phyloP scores from a whole-genome alignment of 305 asterid species.

The Fraxinus angustifolia region DNA sequence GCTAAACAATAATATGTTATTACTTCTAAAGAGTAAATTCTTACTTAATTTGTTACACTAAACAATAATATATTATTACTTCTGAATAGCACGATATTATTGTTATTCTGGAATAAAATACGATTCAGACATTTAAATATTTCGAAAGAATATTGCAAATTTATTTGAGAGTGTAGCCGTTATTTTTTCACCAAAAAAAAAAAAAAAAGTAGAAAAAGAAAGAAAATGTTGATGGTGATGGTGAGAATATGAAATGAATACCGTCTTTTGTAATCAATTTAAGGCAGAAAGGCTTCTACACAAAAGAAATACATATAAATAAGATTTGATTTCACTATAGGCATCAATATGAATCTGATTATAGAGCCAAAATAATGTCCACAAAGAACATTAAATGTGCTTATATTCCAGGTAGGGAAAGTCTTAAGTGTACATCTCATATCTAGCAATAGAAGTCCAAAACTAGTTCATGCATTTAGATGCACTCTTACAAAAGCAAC shows the following conservation, averaged over 20 bases:
- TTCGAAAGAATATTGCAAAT: too few species aligned
- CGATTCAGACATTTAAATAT: too few species aligned
- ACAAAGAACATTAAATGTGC: neutral
- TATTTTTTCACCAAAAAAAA: too few species aligned
- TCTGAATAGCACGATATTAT: too few species aligned
- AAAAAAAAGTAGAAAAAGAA: neutral
- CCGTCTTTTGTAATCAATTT: neutral
- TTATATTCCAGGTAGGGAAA: too few species aligned
- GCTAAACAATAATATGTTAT: too few species aligned
- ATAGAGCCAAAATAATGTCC: neutral
- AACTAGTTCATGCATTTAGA: neutral
- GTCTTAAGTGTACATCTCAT: neutral
- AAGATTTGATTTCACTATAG: neutral
- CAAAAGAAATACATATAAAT: neutral
- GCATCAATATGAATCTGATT: neutral
- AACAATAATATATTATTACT: too few species aligned
- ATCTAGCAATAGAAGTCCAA: neutral
- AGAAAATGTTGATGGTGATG: neutral
- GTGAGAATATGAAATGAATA: neutral
- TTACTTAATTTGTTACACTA: too few species aligned
- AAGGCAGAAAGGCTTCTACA: neutral
- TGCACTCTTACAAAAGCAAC: neutral
- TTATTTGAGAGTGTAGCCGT: too few species aligned
- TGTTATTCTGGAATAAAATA: too few species aligned
- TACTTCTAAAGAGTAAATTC: too few species aligned